These are phyloP conservation scores for Davidsoniella neocaledoniae DNA, from an alignment of 2,329 filamentous ascomycete genomes.

Conservation along the genomic window DNA sequence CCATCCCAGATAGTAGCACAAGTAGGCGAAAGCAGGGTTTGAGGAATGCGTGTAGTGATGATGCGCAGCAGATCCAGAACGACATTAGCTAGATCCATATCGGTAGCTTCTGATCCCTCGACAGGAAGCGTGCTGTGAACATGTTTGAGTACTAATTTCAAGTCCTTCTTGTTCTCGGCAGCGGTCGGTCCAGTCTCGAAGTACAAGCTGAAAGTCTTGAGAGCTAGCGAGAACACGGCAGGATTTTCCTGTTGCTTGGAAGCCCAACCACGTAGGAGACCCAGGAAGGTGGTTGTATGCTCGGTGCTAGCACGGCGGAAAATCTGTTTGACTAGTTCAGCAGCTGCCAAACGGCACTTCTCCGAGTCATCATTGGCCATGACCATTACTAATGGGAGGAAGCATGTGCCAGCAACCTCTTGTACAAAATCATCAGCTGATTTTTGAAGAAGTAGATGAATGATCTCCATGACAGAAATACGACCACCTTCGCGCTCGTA, in stretches of 20 bases:
- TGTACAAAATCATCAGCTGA: slow-evolving; percentile 67
- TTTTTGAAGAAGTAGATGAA: slow-evolving; percentile 75
- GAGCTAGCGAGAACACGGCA: slow-evolving; percentile 52
- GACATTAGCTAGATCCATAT: slow-evolving; percentile 60
- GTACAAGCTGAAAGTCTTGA: slow-evolving; percentile 71
- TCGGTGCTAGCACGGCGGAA: slow-evolving; percentile 65
- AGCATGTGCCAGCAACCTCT: slow-evolving; percentile 65
- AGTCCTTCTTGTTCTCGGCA: slow-evolving; percentile 48
- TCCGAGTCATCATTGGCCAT: slow-evolving; percentile 78
- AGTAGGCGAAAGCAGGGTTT: slow-evolving; percentile 41
- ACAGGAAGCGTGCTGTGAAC: slow-evolving; percentile 36
- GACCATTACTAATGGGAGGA: slow-evolving; percentile 70
- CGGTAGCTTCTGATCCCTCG: slow-evolving; percentile 28
- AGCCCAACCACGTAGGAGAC: slow-evolving; percentile 58
- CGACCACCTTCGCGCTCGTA: slow-evolving; percentile 81
- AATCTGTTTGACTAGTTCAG: slow-evolving; percentile 60
- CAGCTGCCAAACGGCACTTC: slow-evolving; percentile 70
- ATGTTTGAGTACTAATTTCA: slow-evolving; percentile 42
- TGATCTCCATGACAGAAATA: slow-evolving; percentile 80
- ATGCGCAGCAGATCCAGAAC: slow-evolving; percentile 53
- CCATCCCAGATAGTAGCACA: slow-evolving; percentile 53
- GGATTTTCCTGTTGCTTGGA: slow-evolving; percentile 53
- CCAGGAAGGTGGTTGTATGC: slow-evolving; percentile 51
- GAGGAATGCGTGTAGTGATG: slow-evolving; percentile 49
- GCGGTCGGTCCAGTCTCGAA: slow-evolving; percentile 50